These are phyloP conservation scores for Suillus occidentalis DNA, from an alignment of 768 basidiomycete species.

Conservation along the genomic window DNA sequence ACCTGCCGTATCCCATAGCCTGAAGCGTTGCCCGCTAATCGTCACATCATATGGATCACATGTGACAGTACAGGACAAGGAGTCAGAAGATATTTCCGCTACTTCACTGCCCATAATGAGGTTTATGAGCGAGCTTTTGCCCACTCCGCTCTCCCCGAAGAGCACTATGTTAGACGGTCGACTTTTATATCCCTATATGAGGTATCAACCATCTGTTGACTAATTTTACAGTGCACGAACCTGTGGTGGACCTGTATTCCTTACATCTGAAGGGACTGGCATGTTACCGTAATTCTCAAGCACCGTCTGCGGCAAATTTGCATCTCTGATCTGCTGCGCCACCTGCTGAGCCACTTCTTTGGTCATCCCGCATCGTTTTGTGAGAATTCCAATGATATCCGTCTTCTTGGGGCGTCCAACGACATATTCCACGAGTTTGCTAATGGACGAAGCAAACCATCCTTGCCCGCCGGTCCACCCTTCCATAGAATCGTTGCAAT, in stretches of 20 bases:
- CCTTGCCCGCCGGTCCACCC: conserved; percentile 11
- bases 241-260: neutral
- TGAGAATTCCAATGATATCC: neutral
- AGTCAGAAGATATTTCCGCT: conserved; percentile 31
- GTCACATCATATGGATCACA: conserved; percentile 22
- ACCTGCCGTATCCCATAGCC: conserved; percentile 36
- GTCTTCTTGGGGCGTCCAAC: neutral
- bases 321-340: neutral
- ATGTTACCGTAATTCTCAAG: no score
- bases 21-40: conserved; percentile 19
- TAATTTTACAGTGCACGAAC: neutral
- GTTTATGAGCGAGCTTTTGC: conserved; percentile 46
- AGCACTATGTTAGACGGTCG: conserved; percentile 35
- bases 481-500: neutral
- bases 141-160: conserved; percentile 43
- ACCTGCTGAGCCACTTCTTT: neutral
- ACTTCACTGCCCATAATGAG: conserved; percentile 33
- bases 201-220: neutral
- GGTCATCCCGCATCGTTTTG: conserved; percentile 26
- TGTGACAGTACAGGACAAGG: conserved; percentile 38
- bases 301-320: no score
- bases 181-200: neutral
- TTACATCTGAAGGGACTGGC: neutral
- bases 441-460: conserved; percentile 12
- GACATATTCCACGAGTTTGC: neutral